A percentile compares a stretch with the other conserved stretches of the same genome.
phyloP scores from a whole-genome alignment of 441 rosid species.

The Heliophila coronopifolia region DNA sequence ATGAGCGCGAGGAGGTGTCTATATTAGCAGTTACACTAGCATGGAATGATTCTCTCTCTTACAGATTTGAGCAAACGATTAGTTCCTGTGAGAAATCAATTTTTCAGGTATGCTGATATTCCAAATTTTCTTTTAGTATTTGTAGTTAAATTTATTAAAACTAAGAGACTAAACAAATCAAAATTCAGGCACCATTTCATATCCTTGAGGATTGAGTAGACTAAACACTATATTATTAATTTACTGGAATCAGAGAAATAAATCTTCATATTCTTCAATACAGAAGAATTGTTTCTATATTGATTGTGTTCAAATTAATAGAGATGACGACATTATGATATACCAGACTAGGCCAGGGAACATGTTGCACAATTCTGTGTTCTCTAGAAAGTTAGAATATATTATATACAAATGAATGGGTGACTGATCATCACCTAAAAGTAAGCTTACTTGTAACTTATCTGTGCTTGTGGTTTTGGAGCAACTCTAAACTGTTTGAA shows the following conservation, averaged over 20 bases:
- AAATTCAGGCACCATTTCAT: neutral
- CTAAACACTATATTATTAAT: neutral
- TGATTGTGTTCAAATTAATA: neutral
- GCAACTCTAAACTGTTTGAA: neutral
- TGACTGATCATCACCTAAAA: neutral
- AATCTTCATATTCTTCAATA: neutral
- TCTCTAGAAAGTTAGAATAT: neutral
- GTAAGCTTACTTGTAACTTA: neutral
- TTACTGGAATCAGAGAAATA: neutral
- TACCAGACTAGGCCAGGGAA: neutral
- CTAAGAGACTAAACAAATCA: neutral
- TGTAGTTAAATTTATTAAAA: neutral
- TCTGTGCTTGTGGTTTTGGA: neutral
- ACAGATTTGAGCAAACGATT: slow-evolving; percentile 54
- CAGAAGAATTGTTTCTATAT: neutral
- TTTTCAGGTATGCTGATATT: slow-evolving; percentile 46
- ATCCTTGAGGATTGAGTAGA: neutral
- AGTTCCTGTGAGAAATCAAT: slow-evolving; percentile 51
- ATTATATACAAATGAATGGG: neutral
- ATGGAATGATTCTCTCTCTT: slow-evolving; percentile 55
- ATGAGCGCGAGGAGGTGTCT: slow-evolving; percentile 60
- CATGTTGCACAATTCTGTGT: neutral
- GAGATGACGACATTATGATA: neutral
- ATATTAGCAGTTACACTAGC: slow-evolving; percentile 70
- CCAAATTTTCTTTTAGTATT: neutral